Evolutionary conservation across 169 alveolate species (phyloP), one percentile per base, ranked within the genome.

Genomic region (Toxoplasma gondii): DNA sequence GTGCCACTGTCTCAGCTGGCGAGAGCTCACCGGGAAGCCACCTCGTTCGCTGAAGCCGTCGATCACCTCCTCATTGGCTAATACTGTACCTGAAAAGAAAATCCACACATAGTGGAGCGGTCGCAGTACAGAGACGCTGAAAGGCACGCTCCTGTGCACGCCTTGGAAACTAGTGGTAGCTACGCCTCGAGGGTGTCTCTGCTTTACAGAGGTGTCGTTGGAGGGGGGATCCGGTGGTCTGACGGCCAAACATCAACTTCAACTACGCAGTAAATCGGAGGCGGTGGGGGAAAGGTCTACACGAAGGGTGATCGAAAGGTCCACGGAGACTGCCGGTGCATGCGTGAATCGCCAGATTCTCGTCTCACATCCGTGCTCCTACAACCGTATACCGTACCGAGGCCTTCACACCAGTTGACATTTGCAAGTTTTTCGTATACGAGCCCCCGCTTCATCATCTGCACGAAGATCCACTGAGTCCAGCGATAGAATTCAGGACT

Each of bases 11-110:
- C 91, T 91, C 88, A 97, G 92, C 93, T 84, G 91, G 82, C 97
- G 97, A 83, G 97, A 96, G 94, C 96, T 97, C 9, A 98, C 99
- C 43, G 96, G 95, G 91, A 97, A 97, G 43, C 98, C 97, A 43
- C 98, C 98, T 58, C 99, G 84, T 94, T 97, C 98, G 31, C 98
- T 97, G 54, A 95, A 88, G 27, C 99, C 99, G 64, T 98, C 93
- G 34, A 94, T 97, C 31, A 98, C 98, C 88, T 98, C 98, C 94
- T 98, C 99, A 94, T 98, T 98, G 22, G 99, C 98, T 41, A 98
- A 97, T 53, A 98, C 99, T 38, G 99, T 97, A 88, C 97, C 90
- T 92, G 97, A 41, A 78, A 44, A 39, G 53, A 87, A 10, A 38
- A 31, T 5, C 0, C 82, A 39, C 88, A 84, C 83, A 64, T 84